Evolutionary conservation across 768 basidiomycete species (phyloP).

Genomic region (Suillus weaverae): DNA sequence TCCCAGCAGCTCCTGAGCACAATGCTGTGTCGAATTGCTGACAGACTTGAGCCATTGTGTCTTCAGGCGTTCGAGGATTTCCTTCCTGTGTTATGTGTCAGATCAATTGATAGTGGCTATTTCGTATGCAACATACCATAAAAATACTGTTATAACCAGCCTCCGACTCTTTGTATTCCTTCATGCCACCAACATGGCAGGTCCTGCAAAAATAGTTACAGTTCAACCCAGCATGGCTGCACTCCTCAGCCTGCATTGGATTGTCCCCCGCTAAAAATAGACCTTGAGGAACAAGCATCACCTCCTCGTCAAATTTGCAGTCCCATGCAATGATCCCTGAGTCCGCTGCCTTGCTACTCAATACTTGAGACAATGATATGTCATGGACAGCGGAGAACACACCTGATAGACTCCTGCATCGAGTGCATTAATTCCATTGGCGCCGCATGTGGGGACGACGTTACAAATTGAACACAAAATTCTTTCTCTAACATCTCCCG

Average conservation of each 20-base stretch:
- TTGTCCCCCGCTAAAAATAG: conserved; percentile 39
- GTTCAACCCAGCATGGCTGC: conserved; percentile 31
- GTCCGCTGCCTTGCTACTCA: background rate
- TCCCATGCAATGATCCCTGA: conserved; percentile 30
- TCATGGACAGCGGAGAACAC: conserved; percentile 3
- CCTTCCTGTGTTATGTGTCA: background rate
- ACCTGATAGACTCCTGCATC: conserved; percentile 35
- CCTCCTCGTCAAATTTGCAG: conserved; percentile 20
- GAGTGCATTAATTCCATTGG: conserved; percentile 40
- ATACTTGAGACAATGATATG: conserved; percentile 31
- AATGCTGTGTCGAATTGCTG: conserved; percentile 3
- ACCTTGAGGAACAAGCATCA: conserved; percentile 15
- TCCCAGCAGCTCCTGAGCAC: conserved; percentile 5
- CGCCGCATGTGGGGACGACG: conserved; percentile 38
- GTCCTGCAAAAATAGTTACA: conserved; percentile 43
- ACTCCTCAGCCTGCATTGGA: conserved; percentile 34
- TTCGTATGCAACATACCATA: conserved; percentile 16
- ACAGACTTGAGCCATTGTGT: conserved; percentile 20
- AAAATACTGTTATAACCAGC: conserved; percentile 38
- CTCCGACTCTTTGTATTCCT: conserved; percentile 32
- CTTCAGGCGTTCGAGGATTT: conserved; percentile 5
- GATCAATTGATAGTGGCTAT: too few species aligned
- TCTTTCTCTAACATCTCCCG: conserved; percentile 37
- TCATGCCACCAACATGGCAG: conserved; percentile 38
- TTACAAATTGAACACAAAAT: conserved; percentile 39